phyloP scores from a whole-genome alignment of 169 alveolate species.

The Plasmodium berghei region DNA sequence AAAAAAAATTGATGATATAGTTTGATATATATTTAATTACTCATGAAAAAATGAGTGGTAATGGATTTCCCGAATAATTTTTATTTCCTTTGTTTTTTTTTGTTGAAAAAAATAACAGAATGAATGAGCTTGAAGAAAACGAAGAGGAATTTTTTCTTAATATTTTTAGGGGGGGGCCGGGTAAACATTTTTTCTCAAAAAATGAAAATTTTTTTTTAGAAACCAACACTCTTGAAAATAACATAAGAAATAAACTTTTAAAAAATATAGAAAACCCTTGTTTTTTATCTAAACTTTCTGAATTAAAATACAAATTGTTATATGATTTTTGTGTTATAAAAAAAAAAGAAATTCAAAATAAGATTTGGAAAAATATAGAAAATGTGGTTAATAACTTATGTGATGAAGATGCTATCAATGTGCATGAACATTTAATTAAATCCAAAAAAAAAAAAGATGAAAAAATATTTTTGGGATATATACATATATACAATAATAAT shows the following conservation, averaged over 20 bases:
- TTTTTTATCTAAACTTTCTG: conserved; percentile 29
- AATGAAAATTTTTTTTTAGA: conserved; percentile 40
- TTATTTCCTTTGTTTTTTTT: too few relatives aligned
- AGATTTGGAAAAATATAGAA: conserved; percentile 21
- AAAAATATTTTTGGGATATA: conserved; percentile 5
- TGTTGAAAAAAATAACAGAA: not conserved
- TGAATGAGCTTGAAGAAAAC: not conserved
- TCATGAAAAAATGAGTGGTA: too few relatives aligned
- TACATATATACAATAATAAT: not conserved
- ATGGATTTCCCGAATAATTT: too few relatives aligned
- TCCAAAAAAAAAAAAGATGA: not conserved
- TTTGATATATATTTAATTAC: too few relatives aligned
- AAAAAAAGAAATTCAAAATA: conserved; percentile 45
- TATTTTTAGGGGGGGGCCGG: conserved; percentile 63
- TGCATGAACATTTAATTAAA: conserved; percentile 1
- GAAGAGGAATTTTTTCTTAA: conserved; percentile 16
- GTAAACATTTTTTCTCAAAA: conserved; percentile 35
- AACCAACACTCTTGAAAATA: conserved; percentile 22
- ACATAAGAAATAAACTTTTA: conserved; percentile 43
- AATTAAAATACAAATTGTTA: conserved; percentile 23
- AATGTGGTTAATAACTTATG: conserved; percentile 13
- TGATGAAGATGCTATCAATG: conserved; percentile 26
- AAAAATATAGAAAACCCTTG: conserved; percentile 26
- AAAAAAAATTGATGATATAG: too few relatives aligned
- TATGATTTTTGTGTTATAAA: conserved; percentile 26